Base-by-base conservation (phyloP, 2,329 filamentous ascomycete genomes). In the Epichloe glyceriae region DNA sequence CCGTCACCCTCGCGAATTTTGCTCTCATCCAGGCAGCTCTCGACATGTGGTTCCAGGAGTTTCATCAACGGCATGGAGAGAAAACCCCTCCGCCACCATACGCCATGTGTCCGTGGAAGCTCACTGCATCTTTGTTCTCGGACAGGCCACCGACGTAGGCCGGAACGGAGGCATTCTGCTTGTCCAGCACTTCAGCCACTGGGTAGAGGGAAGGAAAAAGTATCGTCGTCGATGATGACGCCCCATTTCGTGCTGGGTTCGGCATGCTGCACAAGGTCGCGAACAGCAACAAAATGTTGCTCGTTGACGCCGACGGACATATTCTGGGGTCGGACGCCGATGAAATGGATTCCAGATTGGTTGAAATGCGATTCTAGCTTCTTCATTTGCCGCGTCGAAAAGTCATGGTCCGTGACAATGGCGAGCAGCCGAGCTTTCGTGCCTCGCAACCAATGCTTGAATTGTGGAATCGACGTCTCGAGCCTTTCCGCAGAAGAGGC, bases 201-300 rank as follows among this genome's bases (percentile, higher is more conserved):
- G 69, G 68, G 48, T 72, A 62, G 43, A 82, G 70, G 2, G 74
- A 77, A 2, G 75, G 61, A 82, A 82, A 61, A 83, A 82, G 79
- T 83, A 57, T 83, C 79, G 57, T 83, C 79, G 58, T 83, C 79
- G 38, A 82, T 71, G 46, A 82, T 67, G 44, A 71, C 73, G 14
- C 73, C 70, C 79, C 79, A 83, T 34, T 68, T 65, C 0, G 76
- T 79, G 14, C 67, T 57, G 0, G 70, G 61, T 10, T 64, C 69
- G 34, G 67, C 61, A 47, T 71, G 65, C 22, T 68, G 60, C 22
- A 76, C 62, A 53, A 82, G 69, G 38, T 75, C 67, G 30, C 71
- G 66, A 8, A 82, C 62, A 12, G 82, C 68, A 12, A 75, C 70
- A 59, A 82, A 81, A 58, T 82, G 79, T 39, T 78, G 75, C 53